Evolutionary conservation across 257 asterid genomes (phyloP).

Genomic region (Nicotiana tabacum): DNA sequence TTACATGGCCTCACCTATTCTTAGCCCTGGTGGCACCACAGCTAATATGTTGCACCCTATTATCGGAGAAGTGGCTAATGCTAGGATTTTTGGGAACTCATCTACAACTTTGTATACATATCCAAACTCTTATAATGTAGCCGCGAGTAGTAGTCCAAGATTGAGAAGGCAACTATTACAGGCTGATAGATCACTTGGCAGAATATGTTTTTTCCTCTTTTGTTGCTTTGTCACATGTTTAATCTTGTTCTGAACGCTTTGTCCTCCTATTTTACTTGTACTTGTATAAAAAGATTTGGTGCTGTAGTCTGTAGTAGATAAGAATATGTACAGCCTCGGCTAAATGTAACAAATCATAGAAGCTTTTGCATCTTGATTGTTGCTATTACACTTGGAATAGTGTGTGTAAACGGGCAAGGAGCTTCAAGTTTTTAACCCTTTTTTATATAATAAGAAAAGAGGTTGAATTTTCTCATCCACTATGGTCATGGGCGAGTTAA

Average conservation of each 20-base stretch:
- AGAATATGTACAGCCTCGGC: neutral
- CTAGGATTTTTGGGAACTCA: slow-evolving; percentile 49
- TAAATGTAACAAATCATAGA: neutral
- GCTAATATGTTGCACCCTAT: slow-evolving; percentile 33
- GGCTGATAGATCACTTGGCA: slow-evolving; percentile 52
- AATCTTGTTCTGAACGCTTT: slow-evolving; percentile 35
- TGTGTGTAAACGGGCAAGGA: neutral
- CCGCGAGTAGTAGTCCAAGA: slow-evolving; percentile 43
- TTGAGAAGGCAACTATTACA: slow-evolving; percentile 40
- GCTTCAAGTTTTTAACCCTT: neutral
- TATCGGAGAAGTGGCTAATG: slow-evolving; percentile 57
- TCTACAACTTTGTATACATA: slow-evolving; percentile 37
- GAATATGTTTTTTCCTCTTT: slow-evolving; percentile 54
- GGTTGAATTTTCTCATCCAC: neutral
- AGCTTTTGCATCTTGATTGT: neutral
- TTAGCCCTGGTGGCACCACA: slow-evolving; percentile 17
- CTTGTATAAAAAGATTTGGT: neutral
- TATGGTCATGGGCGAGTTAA: neutral
- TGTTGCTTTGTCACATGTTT: slow-evolving; percentile 58
- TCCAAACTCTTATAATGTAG: slow-evolving; percentile 43
- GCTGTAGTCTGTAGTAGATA: neutral
- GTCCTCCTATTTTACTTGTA: neutral
- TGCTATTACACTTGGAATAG: neutral
- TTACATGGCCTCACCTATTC: slow-evolving; percentile 15
- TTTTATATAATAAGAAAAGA: neutral